These are phyloP conservation scores for Fraxinus platypoda DNA, from an alignment of 305 asterid species.

Conservation along the genomic window DNA sequence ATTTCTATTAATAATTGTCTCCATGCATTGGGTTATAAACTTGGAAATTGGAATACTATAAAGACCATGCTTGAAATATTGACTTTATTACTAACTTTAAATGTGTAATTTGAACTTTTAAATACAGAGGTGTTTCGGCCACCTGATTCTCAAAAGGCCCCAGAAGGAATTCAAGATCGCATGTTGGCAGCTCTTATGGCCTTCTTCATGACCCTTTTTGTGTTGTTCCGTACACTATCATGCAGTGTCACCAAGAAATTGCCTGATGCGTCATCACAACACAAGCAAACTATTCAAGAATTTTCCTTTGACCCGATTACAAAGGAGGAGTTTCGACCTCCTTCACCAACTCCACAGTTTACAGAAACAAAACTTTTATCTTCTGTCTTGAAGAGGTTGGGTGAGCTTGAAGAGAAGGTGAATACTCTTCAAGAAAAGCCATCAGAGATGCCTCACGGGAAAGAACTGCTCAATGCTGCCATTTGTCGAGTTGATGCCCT, in stretches of 20 bases:
- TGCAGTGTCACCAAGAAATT: conserved; percentile 49
- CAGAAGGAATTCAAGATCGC: conserved; percentile 55
- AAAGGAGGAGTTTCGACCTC: conserved; percentile 77
- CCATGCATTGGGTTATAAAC: not conserved
- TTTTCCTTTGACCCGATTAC: conserved; percentile 46
- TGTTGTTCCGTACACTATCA: conserved; percentile 54
- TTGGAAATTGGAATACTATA: not conserved
- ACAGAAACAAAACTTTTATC: conserved; percentile 73
- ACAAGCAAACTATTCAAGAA: conserved; percentile 40
- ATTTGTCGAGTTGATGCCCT: conserved; percentile 95
- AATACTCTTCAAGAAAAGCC: conserved; percentile 78
- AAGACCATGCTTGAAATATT: not conserved
- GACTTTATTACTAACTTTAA: not conserved
- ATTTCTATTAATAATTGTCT: conserved; percentile 1
- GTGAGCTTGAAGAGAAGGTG: conserved; percentile 85
- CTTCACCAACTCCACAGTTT: conserved; percentile 77
- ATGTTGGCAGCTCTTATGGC: conserved; percentile 60
- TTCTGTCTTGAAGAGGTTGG: conserved; percentile 72
- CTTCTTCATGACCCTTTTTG: conserved; percentile 64
- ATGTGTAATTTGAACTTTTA: not conserved
- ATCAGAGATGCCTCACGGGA: conserved; percentile 92
- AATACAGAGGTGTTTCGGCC: conserved; percentile 36
- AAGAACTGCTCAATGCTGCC: conserved; percentile 93
- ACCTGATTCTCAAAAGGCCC: conserved; percentile 57
- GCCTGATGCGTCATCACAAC: conserved; percentile 42